phyloP scores from a whole-genome alignment of 805 yeast genomes.

The Kluyveromyces aestuarii region DNA sequence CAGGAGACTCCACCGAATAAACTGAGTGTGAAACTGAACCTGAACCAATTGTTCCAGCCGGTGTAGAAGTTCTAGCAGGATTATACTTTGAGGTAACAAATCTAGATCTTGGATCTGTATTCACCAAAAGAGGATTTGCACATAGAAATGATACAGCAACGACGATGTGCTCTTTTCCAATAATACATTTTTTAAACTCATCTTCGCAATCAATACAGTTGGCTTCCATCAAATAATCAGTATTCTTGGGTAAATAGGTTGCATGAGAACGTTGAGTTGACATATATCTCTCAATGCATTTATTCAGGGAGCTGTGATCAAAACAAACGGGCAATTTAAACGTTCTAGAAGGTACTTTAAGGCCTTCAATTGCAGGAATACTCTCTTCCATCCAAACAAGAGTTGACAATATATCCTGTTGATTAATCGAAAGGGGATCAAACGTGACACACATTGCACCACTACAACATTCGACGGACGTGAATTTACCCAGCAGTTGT shows the following conservation, averaged over 20 bases:
- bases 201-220: constrained; percentile 71
- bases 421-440: constrained; percentile 54
- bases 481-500: neutral
- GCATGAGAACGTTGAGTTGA: constrained; percentile 91
- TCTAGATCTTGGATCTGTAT: constrained; percentile 93
- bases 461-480: constrained; percentile 84
- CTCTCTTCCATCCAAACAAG: constrained; percentile 69
- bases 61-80: constrained; percentile 93
- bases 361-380: constrained; percentile 61
- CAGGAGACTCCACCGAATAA: constrained; percentile 91
- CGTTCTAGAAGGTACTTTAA: constrained; percentile 80
- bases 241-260: constrained; percentile 97
- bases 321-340: constrained; percentile 91
- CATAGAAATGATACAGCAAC: constrained; percentile 93
- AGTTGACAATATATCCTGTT: constrained; percentile 49
- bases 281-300: constrained; percentile 81
- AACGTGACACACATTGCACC: constrained; percentile 87
- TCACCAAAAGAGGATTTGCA: constrained; percentile 99
- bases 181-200: constrained; percentile 74
- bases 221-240: constrained; percentile 85
- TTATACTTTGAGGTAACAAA: constrained; percentile 88
- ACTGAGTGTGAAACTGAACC: constrained; percentile 99
- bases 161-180: constrained; percentile 84
- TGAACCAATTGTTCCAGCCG: constrained; percentile 94
- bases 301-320: constrained; percentile 82